Percentiles rank a stretch among this genome's conserved stretches.
phyloP scores from a whole-genome alignment of 2,329 filamentous ascomycete genomes.

The Pseudogymnoascus sp. region DNA sequence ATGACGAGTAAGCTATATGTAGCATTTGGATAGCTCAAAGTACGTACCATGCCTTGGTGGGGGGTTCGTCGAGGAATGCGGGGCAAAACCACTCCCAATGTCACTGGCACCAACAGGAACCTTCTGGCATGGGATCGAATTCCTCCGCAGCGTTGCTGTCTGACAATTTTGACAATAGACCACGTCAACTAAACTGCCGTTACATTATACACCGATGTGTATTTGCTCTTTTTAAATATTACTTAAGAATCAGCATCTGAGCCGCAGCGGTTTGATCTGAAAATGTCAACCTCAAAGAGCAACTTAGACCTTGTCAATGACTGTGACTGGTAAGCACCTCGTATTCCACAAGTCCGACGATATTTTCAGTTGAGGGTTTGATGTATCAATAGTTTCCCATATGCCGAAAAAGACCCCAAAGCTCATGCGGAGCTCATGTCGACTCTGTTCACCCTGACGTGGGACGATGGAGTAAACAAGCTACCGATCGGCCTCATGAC shows the following conservation, averaged over 20 bases:
- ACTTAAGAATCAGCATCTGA: background rate
- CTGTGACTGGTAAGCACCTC: slow-evolving; percentile 44
- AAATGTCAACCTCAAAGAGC: slow-evolving; percentile 10
- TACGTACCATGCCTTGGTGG: background rate
- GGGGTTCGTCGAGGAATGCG: background rate
- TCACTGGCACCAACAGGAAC: background rate
- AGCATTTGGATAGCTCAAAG: background rate
- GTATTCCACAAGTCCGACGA: background rate
- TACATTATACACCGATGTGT: background rate
- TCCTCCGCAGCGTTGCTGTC: background rate
- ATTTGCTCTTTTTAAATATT: background rate
- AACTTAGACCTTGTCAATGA: slow-evolving; percentile 48
- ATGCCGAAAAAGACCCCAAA: slow-evolving; percentile 53
- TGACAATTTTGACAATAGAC: background rate
- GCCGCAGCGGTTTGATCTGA: background rate
- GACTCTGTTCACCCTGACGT: slow-evolving; percentile 60
- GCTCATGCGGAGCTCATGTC: slow-evolving; percentile 49
- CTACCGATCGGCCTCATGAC: slow-evolving; percentile 57
- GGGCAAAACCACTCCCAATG: background rate
- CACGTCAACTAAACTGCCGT: background rate
- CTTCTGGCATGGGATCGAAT: slow-evolving; percentile 1
- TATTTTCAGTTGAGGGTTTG: background rate
- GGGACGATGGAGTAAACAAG: slow-evolving; percentile 54
- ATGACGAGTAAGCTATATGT: background rate
- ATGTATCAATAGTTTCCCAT: slow-evolving; percentile 60